Evolutionary conservation across 148 eudicot genomes (phyloP).

Genomic region (Salicornia ramosissima): DNA sequence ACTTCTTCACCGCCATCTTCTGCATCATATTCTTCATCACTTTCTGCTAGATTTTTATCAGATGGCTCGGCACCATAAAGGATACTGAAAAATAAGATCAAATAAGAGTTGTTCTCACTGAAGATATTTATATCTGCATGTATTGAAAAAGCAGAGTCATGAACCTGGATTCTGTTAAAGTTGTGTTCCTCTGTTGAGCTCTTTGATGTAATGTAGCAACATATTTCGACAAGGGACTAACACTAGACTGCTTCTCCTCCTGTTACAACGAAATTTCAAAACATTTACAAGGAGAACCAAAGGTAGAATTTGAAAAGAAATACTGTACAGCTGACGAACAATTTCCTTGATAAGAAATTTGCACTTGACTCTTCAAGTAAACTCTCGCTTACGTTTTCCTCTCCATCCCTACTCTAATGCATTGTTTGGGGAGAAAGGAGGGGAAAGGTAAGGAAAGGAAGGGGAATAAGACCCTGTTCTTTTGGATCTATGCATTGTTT

Average conservation of each 20-base stretch:
- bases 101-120: conserved; percentile 3
- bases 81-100: conserved; percentile 45
- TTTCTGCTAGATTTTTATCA: conserved; percentile 37
- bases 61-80: conserved; percentile 57
- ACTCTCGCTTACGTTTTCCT: background rate
- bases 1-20: conserved; percentile 47
- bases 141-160: conserved; percentile 9
- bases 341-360: background rate
- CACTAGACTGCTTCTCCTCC: conserved; percentile 67
- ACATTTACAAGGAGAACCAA: background rate
- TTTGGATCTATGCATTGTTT: no score
- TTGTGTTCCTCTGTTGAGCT: conserved; percentile 65
- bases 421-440: no score
- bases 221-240: conserved; percentile 71
- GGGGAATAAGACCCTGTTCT: no score
- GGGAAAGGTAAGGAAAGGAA: no score
- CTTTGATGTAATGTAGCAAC: conserved; percentile 51
- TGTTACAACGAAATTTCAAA: conserved; percentile 16
- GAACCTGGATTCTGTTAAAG: conserved; percentile 74
- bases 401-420: background rate
- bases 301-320: background rate
- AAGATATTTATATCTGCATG: background rate
- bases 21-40: conserved; percentile 42
- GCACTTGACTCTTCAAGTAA: no score
- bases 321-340: background rate